Conservation (phyloP, 495 filamentous ascomycete genomes). For the Neurospora sp. region DNA sequence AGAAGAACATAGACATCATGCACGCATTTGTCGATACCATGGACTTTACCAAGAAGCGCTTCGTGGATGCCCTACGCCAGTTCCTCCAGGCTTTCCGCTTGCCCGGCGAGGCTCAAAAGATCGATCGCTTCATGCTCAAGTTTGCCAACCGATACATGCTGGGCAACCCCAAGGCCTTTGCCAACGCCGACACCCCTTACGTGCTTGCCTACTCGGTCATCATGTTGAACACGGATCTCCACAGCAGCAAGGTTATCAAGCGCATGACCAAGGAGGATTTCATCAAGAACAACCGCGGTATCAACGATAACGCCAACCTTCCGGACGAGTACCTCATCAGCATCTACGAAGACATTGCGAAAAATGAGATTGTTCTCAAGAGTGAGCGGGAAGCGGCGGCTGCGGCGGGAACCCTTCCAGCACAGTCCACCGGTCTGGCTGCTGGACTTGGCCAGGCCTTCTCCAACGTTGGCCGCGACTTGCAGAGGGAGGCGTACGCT, state of each 20-base stretch:
- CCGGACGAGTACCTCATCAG: slow-evolving; percentile 82
- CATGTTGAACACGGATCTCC: slow-evolving; percentile 90
- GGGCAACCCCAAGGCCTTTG: slow-evolving; percentile 94
- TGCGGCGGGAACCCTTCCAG: slow-evolving; percentile 50
- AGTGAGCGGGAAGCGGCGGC: slow-evolving; percentile 84
- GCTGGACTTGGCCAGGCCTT: slow-evolving; percentile 83
- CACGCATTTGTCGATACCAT: slow-evolving; percentile 94
- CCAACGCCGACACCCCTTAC: slow-evolving; percentile 96
- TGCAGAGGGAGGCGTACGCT: slow-evolving; percentile 85
- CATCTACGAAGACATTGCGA: slow-evolving; percentile 86
- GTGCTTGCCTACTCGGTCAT: slow-evolving; percentile 94
- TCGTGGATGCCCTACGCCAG: slow-evolving; percentile 81
- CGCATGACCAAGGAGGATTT: slow-evolving; percentile 96
- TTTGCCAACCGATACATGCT: slow-evolving; percentile 93
- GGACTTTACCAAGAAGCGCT: slow-evolving; percentile 88
- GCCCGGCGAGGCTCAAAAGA: slow-evolving; percentile 96
- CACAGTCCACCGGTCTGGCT: slow-evolving; percentile 60
- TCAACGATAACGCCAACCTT: slow-evolving; percentile 91
- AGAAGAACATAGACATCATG: slow-evolving; percentile 92
- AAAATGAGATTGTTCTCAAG: slow-evolving; percentile 88
- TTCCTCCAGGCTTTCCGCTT: slow-evolving; percentile 94
- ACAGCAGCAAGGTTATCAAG: slow-evolving; percentile 74
- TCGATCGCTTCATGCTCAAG: slow-evolving; percentile 98
- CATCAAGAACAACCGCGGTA: slow-evolving; percentile 96
- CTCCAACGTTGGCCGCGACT: slow-evolving; percentile 78